Evolutionary conservation across 495 filamentous ascomycete genomes (phyloP).

Genomic region (Trichoderma reesei): DNA sequence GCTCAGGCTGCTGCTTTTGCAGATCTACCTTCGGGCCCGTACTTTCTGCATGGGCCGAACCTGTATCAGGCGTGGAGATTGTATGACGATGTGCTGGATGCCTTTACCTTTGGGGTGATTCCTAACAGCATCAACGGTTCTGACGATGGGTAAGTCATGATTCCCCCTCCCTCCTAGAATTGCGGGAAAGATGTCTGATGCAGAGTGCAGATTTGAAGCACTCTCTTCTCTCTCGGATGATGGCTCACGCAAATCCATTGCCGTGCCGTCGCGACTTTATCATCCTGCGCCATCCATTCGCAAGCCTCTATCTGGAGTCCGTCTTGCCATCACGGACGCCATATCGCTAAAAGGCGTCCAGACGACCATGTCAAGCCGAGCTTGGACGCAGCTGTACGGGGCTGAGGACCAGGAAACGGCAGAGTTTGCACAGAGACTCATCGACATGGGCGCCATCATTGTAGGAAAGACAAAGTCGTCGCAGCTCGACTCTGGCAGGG

Average conservation of each 20-base stretch:
- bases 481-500: slow-evolving; percentile 29
- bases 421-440: slow-evolving; percentile 27
- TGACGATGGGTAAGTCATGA: neutral
- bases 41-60: slow-evolving; percentile 15
- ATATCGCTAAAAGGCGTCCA: slow-evolving; percentile 33
- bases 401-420: slow-evolving; percentile 23
- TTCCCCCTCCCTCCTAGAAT: neutral
- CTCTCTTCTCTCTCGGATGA: neutral
- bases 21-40: slow-evolving; percentile 16
- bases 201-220: slow-evolving; percentile 3
- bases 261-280: slow-evolving; percentile 38
- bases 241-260: slow-evolving; percentile 11
- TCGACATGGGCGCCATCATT: slow-evolving; percentile 36
- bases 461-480: slow-evolving; percentile 40
- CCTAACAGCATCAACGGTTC: slow-evolving; percentile 1
- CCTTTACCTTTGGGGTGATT: slow-evolving; percentile 14
- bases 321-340: slow-evolving; percentile 38
- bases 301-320: slow-evolving; percentile 30
- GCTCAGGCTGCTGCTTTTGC: neutral
- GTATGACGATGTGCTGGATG: slow-evolving; percentile 14
- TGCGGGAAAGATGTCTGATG: neutral
- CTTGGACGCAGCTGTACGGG: slow-evolving; percentile 30
- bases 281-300: slow-evolving; percentile 18
- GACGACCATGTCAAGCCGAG: slow-evolving; percentile 33
- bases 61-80: slow-evolving; percentile 15